Evolutionary conservation across 768 basidiomycete species (phyloP), one percentile per base, ranked within the genome.

Genomic region (Podaxis sp.): DNA sequence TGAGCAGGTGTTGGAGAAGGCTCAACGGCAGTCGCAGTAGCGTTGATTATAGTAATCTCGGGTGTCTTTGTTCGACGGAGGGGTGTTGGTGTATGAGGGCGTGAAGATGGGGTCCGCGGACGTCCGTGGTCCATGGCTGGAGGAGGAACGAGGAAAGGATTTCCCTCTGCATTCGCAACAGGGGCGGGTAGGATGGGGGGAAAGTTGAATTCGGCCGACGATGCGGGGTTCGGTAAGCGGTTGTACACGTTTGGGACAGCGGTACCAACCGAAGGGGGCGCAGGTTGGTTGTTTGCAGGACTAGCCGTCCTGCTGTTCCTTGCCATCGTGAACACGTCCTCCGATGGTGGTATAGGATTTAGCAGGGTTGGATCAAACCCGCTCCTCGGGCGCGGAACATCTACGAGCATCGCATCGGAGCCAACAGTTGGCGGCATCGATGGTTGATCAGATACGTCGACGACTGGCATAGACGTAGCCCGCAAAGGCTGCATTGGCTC

Each of bases 361-460:
- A 88, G 75, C 40, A 88, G 75, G 17, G 74, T 69, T 19, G 81
- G 77, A 65, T 84, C 79, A 60, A 87, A 86, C 6, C 84, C 85
- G 15, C 72, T 66, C 3, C 73, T 67, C 17, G 73, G 72, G 50
- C 76, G 76, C 4, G 72, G 66, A 25, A 64, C 49, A 66, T 82
- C 82, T 4, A 80, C 73, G n/a, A 65, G 64, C 80, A 82, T 82
- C 19, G 38, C 22, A 41, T 60, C 24, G 0, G 11, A 1, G 7
- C 27, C 49, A 19, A 8, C 40, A 24, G 2, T 6, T 25, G 22
- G 33, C 7, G 4, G 11, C 12, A 29, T 8, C 57, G 7, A 29
- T 17, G 27, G 19, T 29, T 72, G 68, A 37, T 73, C 66, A 3
- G 59, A 36, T 24, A 37, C 27, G 46, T 25, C 43, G 36, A 61